Conservation (phyloP, 2,329 filamentous ascomycete species). For the Byssoonygena ceratinophila region DNA sequence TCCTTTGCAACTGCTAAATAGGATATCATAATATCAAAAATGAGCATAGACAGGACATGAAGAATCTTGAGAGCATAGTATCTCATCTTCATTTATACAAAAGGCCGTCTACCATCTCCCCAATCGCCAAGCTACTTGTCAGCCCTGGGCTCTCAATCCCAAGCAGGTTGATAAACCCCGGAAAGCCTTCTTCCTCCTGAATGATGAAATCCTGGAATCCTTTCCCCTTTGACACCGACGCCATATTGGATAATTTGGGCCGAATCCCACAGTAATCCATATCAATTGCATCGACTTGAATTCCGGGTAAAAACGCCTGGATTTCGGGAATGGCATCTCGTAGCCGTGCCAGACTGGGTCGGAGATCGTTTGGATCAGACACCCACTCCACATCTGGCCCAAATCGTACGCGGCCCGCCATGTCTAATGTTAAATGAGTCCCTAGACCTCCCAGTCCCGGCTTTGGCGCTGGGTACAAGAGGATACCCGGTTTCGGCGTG, state of each 20-base stretch:
- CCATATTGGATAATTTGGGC: conserved; percentile 63
- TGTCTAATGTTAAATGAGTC: conserved; percentile 85
- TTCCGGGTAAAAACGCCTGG: conserved; percentile 60
- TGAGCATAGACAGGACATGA: too few species aligned
- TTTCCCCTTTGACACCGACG: conserved; percentile 45
- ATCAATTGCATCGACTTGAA: conserved; percentile 55
- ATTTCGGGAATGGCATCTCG: conserved; percentile 63
- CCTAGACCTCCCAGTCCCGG: conserved; percentile 80
- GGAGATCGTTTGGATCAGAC: conserved; percentile 56
- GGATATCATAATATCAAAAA: too few species aligned
- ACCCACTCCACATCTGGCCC: conserved; percentile 96
- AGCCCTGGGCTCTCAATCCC: conserved; percentile 90
- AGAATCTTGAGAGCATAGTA: not conserved
- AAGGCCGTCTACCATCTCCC: conserved; percentile 16
- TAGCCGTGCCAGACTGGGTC: conserved; percentile 54
- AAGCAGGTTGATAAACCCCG: conserved; percentile 78
- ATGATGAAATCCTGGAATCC: conserved; percentile 81
- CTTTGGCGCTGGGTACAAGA: conserved; percentile 79
- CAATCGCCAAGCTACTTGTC: conserved; percentile 63
- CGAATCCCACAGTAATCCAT: conserved; percentile 87
- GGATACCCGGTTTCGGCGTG: conserved; percentile 54
- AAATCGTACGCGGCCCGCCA: conserved; percentile 74
- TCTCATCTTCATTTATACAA: conserved; percentile 17
- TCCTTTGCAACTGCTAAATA: too few species aligned
- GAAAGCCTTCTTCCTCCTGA: conserved; percentile 60